Evolutionary conservation across 176 grass and related monocot species (phyloP).

Genomic region (Triticum turgidum): DNA sequence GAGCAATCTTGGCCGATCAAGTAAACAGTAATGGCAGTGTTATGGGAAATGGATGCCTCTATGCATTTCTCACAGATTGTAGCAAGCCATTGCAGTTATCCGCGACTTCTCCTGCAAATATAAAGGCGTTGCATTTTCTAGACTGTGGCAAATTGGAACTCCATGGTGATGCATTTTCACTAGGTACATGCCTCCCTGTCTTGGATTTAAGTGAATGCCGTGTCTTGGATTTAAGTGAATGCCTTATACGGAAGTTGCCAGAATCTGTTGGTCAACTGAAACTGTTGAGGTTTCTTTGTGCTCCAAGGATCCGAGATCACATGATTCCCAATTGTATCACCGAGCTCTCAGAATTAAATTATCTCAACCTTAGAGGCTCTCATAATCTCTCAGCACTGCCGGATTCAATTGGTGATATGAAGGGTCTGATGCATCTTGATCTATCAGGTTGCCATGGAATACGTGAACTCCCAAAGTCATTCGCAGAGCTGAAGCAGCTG

Average conservation of each 20-base stretch:
- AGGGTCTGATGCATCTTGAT: conserved; percentile 3
- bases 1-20: neutral
- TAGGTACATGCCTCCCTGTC: neutral
- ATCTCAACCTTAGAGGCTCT: conserved; percentile 4
- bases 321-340: neutral
- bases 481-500: no score
- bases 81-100: neutral
- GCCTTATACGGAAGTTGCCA: neutral
- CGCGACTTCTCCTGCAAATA: neutral
- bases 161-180: neutral
- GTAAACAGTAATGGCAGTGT: neutral
- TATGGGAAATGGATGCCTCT: neutral
- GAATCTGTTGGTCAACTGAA: conserved; percentile 4
- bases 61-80: conserved; percentile 7
- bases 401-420: conserved; percentile 2
- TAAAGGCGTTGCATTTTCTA: conserved; percentile 2
- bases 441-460: neutral
- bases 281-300: conserved; percentile 19
- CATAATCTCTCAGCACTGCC: neutral
- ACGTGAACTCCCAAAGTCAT: no score
- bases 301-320: neutral
- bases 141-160: neutral
- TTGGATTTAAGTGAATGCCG: conserved; percentile 4
- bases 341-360: neutral
- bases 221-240: no score